Evolutionary conservation across 139 green algal genomes (phyloP), one percentile per base, ranked within the genome.

Genomic region (Gonium pectorale): DNA sequence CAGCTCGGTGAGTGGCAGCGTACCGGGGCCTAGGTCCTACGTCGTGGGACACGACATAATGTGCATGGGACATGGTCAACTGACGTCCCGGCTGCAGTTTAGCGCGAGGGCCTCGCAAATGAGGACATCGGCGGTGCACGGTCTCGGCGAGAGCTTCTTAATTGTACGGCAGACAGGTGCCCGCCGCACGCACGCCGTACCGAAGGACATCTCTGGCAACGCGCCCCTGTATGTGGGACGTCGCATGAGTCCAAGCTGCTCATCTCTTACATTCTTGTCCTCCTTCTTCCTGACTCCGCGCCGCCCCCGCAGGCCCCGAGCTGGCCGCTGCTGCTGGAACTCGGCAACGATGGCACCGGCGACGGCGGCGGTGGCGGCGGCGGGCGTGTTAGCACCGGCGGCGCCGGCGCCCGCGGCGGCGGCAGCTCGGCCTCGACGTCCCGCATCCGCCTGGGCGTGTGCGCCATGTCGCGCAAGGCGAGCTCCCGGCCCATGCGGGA

Each of bases 381-480:
- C 22, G 67, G 31, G 3, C 19, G 35, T 38, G 60, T 3, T 8
- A 27, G 38, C 67, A 54, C 27, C 67, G 43, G 41, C 41, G 5
- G 27, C 49, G 49, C 3, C 2, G 19, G 71, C 49, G 71, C 33
- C 37, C 27, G 37, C 54, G 56, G 56, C 40, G 56, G 74, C 74
- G 13, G 37, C 26, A 8, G 37, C 31, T n/a, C n/a, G 54, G 37
- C 35, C 11, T 6, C 17, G 52, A 0, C 1, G n/a, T n/a, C n/a
- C n/a, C 54, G 74, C 38, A 73, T 83, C 31, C 77, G 77, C 0
- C 33, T 83, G 41, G 92, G 92, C 44, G 86, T 96, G 0, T 94
- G 91, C 67, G 95, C 96, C 40, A 98, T 98, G 96, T 93, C 97
- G 85, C 97, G 97, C 73, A 98, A 98, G 88, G 92, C 95, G 0